Evolutionary conservation across 2,329 filamentous ascomycete genomes (phyloP).

Genomic region (Hymenoscyphus fraxineus): DNA sequence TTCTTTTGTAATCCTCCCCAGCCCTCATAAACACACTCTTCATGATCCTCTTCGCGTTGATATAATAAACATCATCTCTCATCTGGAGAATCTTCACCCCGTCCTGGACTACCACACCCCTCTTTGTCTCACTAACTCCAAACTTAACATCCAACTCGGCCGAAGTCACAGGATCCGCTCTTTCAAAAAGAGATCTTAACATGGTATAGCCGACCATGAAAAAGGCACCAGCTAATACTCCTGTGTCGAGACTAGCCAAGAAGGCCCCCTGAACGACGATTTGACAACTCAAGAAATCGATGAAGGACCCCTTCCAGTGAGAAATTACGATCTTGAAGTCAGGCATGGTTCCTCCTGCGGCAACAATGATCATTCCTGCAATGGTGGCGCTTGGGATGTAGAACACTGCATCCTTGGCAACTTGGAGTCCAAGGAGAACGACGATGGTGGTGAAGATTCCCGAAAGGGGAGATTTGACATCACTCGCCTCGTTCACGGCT

Average conservation of each 20-base stretch:
- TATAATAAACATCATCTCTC: constrained; percentile 17
- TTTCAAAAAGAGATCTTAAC: constrained; percentile 14
- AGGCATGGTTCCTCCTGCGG: neutral
- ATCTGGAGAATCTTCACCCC: constrained; percentile 13
- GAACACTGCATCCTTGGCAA: constrained; percentile 57
- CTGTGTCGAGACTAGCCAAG: constrained; percentile 27
- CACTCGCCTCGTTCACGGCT: constrained; percentile 62
- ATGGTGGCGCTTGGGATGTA: constrained; percentile 66
- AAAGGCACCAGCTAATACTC: constrained; percentile 29
- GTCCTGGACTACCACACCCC: constrained; percentile 9
- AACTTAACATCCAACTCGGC: constrained; percentile 7
- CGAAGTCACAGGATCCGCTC: constrained; percentile 9
- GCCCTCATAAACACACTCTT: constrained; percentile 8
- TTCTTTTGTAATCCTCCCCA: neutral
- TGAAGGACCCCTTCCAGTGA: constrained; percentile 8
- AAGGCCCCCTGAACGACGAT: neutral
- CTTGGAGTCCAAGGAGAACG: constrained; percentile 59
- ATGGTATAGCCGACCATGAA: constrained; percentile 15
- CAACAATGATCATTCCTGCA: constrained; percentile 53
- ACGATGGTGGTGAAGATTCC: constrained; percentile 58
- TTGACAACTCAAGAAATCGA: constrained; percentile 9
- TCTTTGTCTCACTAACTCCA: constrained; percentile 1
- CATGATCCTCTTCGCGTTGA: constrained; percentile 16
- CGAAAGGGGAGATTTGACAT: constrained; percentile 58
- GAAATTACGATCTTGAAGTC: neutral